A percentile compares a stretch with the other conserved stretches of the same genome.
These are phyloP conservation scores for Porphyridium purpureum DNA, from an alignment of 23 red algal species.

Conservation along the genomic window DNA sequence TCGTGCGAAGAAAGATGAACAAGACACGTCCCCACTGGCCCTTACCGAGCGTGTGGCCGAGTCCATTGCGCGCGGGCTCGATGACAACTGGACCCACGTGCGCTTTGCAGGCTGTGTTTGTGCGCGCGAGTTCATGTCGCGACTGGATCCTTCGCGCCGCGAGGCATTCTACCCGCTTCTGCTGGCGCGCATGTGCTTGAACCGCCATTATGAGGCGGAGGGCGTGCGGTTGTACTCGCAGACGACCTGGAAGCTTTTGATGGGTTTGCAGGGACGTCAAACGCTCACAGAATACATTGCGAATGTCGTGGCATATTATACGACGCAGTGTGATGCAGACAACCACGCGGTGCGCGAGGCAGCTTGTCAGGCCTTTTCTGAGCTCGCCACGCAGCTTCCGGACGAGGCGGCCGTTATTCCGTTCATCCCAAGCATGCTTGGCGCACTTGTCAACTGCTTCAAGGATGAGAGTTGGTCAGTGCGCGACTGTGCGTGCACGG, in stretches of 20 bases:
- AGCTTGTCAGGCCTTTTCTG: constrained; percentile 58
- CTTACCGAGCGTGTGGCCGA: constrained; percentile 2
- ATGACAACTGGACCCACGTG: constrained; percentile 99
- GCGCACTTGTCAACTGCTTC: constrained; percentile 44
- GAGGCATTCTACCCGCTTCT: constrained; percentile 22
- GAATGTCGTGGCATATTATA: constrained; percentile 38
- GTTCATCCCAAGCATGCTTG: constrained; percentile 17
- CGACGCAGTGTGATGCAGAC: constrained; percentile 55
- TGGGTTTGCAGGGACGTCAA: constrained; percentile 24
- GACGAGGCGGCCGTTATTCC: constrained; percentile 16
- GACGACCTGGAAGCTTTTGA: constrained; percentile 40
- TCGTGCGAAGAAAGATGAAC: constrained; percentile 1
- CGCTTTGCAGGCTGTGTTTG: constrained; percentile 18
- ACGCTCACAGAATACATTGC: constrained; percentile 19
- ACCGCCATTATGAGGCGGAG: constrained; percentile 93
- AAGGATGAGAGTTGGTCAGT: constrained; percentile 98
- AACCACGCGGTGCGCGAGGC: constrained; percentile 97
- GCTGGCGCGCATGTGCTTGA: constrained; percentile 81
- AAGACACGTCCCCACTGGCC: neutral
- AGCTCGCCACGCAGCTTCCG: constrained; percentile 26
- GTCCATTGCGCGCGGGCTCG: constrained; percentile 32
- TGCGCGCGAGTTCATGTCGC: constrained; percentile 9
- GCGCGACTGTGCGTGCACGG: constrained; percentile 70
- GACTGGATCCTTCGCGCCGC: neutral
- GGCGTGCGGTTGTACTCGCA: constrained; percentile 60